Evolutionary conservation across 2,329 filamentous ascomycete genomes (phyloP), one percentile per base, ranked within the genome.

Genomic region (Alternaria brassicae): DNA sequence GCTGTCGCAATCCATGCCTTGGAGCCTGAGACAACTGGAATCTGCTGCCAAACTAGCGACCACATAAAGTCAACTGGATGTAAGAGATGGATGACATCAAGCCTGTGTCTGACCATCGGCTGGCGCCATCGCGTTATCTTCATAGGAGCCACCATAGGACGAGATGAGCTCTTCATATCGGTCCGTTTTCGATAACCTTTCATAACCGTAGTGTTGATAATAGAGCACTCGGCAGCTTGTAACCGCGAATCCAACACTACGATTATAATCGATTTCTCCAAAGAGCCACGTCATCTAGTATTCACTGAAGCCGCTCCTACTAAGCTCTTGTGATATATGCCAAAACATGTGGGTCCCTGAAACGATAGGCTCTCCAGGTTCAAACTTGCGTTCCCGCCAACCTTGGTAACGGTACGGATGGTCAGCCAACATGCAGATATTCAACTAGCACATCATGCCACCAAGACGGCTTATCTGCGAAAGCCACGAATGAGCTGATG

Each of bases 401-500:
- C 8, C 5, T 36, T 32, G 44, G 44, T 25, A 48, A 48, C 44
- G 30, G 30, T 34, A 48, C 44, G 44, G 28, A 12, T 23, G 30
- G 32, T 48, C 44, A 34, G 44, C 15, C n/a, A 48, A 48, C 19
- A 34, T 34, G 15, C 30, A 32, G 44, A 48, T 25, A 34, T 30
- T 15, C 28, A 7, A 40, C 37, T 40, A 48, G 44, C 44, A 25
- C 28, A 19, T 21, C 13, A 17, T 25, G 15, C 21, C 44, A 15
- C 19, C 4, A 34, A 34, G 44, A 48, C 44, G 21, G 7, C 19
- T 23, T 48, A 48, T 34, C 19, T 48, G 19, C 8, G 28, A 25
- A 36, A 36, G 44, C 30, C 44, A 36, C 44, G 28, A 48, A 48
- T 48, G 44, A 48, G 44, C 44, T 36, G 44, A 23, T 34, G 10